Evolutionary conservation across 2,329 filamentous ascomycete genomes (phyloP).

Genomic region (Paecilomyces sp.): DNA sequence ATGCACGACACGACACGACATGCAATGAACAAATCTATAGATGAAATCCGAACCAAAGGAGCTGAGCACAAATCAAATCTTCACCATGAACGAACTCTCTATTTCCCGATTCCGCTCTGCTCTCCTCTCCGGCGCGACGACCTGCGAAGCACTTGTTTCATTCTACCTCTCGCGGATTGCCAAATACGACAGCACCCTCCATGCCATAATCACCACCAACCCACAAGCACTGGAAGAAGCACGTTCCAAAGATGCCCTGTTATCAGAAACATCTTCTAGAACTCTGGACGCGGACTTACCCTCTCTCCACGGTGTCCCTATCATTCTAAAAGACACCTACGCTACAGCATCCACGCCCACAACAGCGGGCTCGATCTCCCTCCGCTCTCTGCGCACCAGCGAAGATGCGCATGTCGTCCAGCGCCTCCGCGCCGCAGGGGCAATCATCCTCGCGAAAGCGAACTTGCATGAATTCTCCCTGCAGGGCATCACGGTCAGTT

Average conservation of each 20-base stretch:
- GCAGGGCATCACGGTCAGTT: conserved; percentile 57
- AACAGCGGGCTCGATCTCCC: conserved; percentile 47
- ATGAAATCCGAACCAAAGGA: background rate
- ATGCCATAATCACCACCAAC: conserved; percentile 51
- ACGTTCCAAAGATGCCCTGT: conserved; percentile 39
- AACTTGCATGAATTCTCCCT: conserved; percentile 59
- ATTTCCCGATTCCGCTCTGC: conserved; percentile 51
- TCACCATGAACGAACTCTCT: conserved; percentile 45
- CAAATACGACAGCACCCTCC: conserved; percentile 49
- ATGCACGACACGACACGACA: too few species aligned
- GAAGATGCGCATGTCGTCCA: conserved; percentile 45
- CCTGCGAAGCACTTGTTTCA: conserved; percentile 49
- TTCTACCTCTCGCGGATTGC: conserved; percentile 53
- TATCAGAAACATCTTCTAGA: too few species aligned
- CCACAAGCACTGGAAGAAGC: conserved; percentile 43
- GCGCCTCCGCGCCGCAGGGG: conserved; percentile 45
- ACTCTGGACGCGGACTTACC: conserved; percentile 1
- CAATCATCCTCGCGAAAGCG: conserved; percentile 53
- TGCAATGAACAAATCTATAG: background rate
- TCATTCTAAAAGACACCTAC: conserved; percentile 60
- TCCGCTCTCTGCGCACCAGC: conserved; percentile 37
- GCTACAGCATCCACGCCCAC: conserved; percentile 51
- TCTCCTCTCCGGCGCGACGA: conserved; percentile 46
- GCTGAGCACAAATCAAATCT: background rate
- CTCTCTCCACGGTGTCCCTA: conserved; percentile 52